A percentile compares a stretch with the other conserved stretches of the same genome.
Conservation (phyloP, 1,284 basidiomycete species). For the Fistulinella staudtii region DNA sequence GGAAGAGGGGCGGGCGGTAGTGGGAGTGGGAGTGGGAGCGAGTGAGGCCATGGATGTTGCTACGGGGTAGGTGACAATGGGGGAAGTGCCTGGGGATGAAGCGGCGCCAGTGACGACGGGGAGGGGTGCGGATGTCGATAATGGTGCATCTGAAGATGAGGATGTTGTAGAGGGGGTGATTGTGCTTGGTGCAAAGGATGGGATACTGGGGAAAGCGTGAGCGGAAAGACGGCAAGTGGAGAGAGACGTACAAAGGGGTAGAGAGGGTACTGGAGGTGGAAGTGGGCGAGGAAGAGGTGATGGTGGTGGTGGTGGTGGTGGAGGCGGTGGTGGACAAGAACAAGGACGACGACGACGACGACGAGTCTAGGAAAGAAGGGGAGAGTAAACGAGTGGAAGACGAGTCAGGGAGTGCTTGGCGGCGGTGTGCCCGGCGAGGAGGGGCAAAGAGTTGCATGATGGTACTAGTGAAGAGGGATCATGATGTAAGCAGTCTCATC, state of each 20-base stretch:
- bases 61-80: background rate
- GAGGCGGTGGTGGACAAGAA: background rate
- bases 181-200: too few relatives aligned
- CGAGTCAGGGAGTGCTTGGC: background rate
- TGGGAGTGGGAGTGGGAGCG: constrained; percentile 16
- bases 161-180: background rate
- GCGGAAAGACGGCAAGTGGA: background rate
- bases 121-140: too few relatives aligned
- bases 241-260: background rate
- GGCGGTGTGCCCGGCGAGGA: background rate
- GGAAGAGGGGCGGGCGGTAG: constrained; percentile 17
- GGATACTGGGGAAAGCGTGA: too few relatives aligned
- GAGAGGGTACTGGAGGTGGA: background rate
- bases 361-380: background rate
- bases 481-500: constrained; percentile 13
- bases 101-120: too few relatives aligned
- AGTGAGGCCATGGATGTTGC: too few relatives aligned
- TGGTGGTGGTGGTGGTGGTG: background rate
- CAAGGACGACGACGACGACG: background rate
- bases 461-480: background rate
- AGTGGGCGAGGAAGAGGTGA: constrained; percentile 4
- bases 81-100: too few relatives aligned
- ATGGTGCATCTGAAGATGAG: too few relatives aligned
- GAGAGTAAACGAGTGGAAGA: background rate
- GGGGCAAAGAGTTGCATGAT: background rate